phyloP scores from a whole-genome alignment of 2,329 filamentous ascomycete genomes.

The Hirsutella thompsonii region DNA sequence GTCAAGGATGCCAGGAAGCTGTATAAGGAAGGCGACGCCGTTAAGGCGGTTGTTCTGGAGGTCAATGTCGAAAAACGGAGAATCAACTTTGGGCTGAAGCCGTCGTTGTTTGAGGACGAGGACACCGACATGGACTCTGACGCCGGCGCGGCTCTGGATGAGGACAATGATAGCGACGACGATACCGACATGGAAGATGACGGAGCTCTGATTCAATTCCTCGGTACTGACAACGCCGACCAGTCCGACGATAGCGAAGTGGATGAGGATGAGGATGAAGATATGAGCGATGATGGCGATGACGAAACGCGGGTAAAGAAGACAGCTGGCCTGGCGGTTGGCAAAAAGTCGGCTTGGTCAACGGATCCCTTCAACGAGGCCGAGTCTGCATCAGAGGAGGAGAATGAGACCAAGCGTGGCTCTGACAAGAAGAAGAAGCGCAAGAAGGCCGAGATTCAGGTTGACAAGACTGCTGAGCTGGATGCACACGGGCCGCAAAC shows the following conservation, averaged over 20 bases:
- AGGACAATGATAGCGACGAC: slow-evolving; percentile 33
- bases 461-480: slow-evolving; percentile 85
- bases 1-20: slow-evolving; percentile 79
- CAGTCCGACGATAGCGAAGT: slow-evolving; percentile 25
- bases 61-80: slow-evolving; percentile 63
- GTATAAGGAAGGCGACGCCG: slow-evolving; percentile 80
- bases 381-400: slow-evolving; percentile 33
- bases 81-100: slow-evolving; percentile 84
- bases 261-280: slow-evolving; percentile 20
- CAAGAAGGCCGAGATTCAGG: slow-evolving; percentile 63
- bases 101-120: slow-evolving; percentile 69
- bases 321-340: slow-evolving; percentile 25
- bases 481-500: slow-evolving; percentile 82
- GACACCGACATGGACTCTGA: slow-evolving; percentile 39
- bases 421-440: slow-evolving; percentile 53
- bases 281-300: slow-evolving; percentile 21
- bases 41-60: slow-evolving; percentile 80
- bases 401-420: slow-evolving; percentile 16
- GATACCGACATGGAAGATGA: slow-evolving; percentile 37
- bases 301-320: slow-evolving; percentile 15
- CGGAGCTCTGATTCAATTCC: slow-evolving; percentile 27
- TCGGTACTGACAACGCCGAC: slow-evolving; percentile 31
- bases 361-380: slow-evolving; percentile 54
- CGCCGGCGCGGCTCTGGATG: slow-evolving; percentile 30
- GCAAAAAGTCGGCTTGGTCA: slow-evolving; percentile 83